Conservation (phyloP, 139 green algal species). For the Chlamydomonas sp. region DNA sequence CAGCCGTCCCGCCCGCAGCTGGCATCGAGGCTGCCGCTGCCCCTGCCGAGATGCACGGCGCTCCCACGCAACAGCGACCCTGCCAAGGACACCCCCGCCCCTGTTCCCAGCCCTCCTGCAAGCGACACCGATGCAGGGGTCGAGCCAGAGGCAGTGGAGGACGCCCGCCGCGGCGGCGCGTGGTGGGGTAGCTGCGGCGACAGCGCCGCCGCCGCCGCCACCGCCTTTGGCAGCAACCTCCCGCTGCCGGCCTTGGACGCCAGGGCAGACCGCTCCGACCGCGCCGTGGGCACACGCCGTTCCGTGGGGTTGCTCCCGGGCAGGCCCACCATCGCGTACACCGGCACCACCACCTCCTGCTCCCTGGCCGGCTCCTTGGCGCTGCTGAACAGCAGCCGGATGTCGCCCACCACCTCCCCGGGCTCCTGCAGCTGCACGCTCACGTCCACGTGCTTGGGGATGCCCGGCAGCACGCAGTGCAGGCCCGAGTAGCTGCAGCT, state of each 20-base stretch:
- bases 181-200: background rate
- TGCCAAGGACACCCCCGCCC: no score
- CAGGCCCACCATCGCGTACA: slow-evolving; percentile 30
- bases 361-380: background rate
- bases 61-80: no score
- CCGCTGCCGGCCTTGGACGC: background rate
- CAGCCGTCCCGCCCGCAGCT: no score
- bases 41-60: no score
- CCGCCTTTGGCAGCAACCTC: background rate
- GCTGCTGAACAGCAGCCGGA: slow-evolving; percentile 6
- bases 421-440: background rate
- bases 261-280: background rate
- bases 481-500: background rate
- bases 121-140: no score
- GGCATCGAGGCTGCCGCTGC: no score
- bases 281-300: background rate
- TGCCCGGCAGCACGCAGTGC: background rate
- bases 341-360: slow-evolving; percentile 11
- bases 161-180: background rate
- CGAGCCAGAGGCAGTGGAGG: no score
- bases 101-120: no score
- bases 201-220: background rate
- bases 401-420: slow-evolving; percentile 22
- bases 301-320: background rate
- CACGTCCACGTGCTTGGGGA: slow-evolving; percentile 8